Evolutionary conservation across 257 asterid species (phyloP).

Genomic region (Salvia rosmarinus): DNA sequence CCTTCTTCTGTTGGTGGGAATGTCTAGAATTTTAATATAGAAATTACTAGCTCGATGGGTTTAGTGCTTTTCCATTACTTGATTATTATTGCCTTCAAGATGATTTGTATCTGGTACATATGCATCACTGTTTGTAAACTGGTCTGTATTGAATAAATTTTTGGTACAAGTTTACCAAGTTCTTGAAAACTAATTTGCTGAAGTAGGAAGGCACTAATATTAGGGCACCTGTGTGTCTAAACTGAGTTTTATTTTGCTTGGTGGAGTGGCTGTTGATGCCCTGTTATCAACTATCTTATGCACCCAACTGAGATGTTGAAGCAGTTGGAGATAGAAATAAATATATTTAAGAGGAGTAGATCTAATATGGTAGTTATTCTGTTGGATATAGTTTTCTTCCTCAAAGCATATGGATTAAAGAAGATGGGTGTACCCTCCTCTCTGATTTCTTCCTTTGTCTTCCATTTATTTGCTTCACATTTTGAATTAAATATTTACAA

Average conservation of each 20-base stretch:
- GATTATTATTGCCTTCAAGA: not conserved
- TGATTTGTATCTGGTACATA: not conserved
- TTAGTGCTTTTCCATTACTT: not conserved
- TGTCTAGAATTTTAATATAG: not conserved
- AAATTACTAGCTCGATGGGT: not conserved
- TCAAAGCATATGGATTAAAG: not conserved
- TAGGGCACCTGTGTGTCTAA: not conserved
- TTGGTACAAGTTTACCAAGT: not conserved
- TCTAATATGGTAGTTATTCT: not conserved
- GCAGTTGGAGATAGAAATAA: not conserved
- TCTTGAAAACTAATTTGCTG: not conserved
- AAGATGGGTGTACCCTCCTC: not conserved
- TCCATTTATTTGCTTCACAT: slow-evolving; percentile 16
- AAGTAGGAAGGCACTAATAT: not conserved
- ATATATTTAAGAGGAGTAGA: not conserved
- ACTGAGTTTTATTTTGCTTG: not conserved
- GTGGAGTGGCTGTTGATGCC: not conserved
- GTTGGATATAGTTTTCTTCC: not conserved
- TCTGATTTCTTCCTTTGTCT: not conserved
- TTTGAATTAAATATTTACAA: not conserved
- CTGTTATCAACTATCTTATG: not conserved
- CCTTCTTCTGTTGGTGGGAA: not conserved
- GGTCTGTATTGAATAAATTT: not conserved
- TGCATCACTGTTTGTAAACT: slow-evolving; percentile 15
- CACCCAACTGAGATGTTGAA: slow-evolving; percentile 9